phyloP scores from a whole-genome alignment of 2,329 filamentous ascomycete species.

The Diaporthe sp. region DNA sequence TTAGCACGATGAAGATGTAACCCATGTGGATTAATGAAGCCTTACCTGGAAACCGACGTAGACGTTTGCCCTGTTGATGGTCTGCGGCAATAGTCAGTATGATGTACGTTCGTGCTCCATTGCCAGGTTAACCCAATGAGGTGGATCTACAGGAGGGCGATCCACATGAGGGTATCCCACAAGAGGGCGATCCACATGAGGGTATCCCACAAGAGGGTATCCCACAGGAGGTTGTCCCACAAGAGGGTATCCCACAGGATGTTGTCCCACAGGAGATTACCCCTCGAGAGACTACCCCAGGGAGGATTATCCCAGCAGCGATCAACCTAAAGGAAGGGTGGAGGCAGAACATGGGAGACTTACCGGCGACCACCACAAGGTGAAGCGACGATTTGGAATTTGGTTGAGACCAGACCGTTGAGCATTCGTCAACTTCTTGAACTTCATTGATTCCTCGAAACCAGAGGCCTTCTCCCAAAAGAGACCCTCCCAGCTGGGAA shows the following conservation, averaged over 20 bases:
- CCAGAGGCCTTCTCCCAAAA: slow-evolving; percentile 80
- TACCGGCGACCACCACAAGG: slow-evolving; percentile 81
- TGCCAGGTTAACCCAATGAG: neutral
- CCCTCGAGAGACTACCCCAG: neutral
- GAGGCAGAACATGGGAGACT: neutral
- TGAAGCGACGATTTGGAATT: slow-evolving; percentile 98
- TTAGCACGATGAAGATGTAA: neutral
- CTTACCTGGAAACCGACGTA: slow-evolving; percentile 92
- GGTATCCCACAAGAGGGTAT: neutral
- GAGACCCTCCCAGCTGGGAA: slow-evolving; percentile 95
- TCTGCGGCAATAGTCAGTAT: neutral
- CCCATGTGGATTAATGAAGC: too few relatives aligned
- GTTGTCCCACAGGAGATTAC: neutral
- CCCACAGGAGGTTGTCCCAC: neutral
- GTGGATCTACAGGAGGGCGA: too few relatives aligned
- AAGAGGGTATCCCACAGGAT: neutral
- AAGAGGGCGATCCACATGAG: neutral
- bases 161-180: neutral
- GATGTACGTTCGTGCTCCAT: neutral
- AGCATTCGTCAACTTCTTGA: slow-evolving; percentile 98
- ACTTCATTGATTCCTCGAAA: slow-evolving; percentile 78
- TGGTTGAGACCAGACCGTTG: slow-evolving; percentile 97
- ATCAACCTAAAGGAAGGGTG: neutral
- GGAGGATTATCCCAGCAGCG: too few relatives aligned
- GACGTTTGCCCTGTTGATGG: slow-evolving; percentile 92